A percentile compares a stretch with the other conserved stretches of the same genome.
phyloP scores from a whole-genome alignment of 116 monocot species.

The Posidonia oceanica region DNA sequence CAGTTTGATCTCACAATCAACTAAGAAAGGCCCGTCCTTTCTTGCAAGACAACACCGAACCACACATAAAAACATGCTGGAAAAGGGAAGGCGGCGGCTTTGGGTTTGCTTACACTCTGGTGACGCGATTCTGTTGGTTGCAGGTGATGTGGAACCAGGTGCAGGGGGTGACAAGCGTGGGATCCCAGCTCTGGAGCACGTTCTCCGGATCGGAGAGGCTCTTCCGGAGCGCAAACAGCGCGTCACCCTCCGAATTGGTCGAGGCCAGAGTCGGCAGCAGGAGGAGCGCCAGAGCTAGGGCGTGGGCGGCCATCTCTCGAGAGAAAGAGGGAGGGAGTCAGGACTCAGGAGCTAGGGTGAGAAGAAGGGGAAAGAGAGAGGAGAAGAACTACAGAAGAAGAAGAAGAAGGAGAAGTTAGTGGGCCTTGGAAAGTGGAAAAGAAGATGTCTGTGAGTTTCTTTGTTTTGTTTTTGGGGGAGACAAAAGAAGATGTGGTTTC shows the following conservation, averaged over 20 bases:
- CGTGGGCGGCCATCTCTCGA: neutral
- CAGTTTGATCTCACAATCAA: no score
- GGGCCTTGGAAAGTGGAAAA: no score
- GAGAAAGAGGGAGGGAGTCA: no score
- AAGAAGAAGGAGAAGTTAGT: no score
- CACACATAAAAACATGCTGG: neutral
- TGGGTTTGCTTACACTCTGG: slow-evolving; percentile 44
- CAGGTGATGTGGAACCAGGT: slow-evolving; percentile 99
- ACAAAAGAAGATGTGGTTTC: no score
- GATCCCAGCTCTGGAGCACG: slow-evolving; percentile 97
- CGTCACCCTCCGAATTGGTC: slow-evolving; percentile 85
- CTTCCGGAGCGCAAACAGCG: slow-evolving; percentile 65
- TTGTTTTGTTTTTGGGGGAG: no score
- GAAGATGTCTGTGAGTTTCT: no score
- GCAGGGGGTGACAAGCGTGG: slow-evolving; percentile 92
- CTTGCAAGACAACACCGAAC: neutral
- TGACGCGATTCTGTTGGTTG: slow-evolving; percentile 84
- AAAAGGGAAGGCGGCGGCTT: neutral
- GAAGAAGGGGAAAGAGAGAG: no score
- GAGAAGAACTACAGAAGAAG: no score
- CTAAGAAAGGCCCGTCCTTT: no score
- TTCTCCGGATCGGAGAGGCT: slow-evolving; percentile 69
- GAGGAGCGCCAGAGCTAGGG: slow-evolving; percentile 4
- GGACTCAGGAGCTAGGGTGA: no score
- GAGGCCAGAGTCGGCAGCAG: slow-evolving; percentile 5